phyloP scores from a whole-genome alignment of 2,329 filamentous ascomycete genomes.

The Claviceps sp. region DNA sequence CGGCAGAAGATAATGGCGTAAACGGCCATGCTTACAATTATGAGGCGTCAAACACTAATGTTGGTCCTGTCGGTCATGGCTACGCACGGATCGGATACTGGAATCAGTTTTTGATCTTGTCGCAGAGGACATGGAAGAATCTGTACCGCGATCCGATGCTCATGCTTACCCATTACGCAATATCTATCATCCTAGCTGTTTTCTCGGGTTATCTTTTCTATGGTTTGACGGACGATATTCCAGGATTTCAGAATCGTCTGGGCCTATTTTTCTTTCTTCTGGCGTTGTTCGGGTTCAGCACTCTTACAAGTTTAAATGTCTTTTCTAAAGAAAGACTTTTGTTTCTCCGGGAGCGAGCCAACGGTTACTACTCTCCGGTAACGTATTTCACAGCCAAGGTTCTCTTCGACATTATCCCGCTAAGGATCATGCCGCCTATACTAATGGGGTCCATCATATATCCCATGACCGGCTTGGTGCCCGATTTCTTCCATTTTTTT shows the following conservation, averaged over 20 bases:
- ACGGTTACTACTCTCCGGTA: slow-evolving; percentile 88
- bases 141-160: slow-evolving; percentile 94
- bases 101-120: slow-evolving; percentile 80
- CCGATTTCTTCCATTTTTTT: slow-evolving; percentile 71
- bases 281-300: slow-evolving; percentile 92
- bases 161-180: slow-evolving; percentile 97
- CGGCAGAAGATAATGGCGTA: slow-evolving; percentile 51
- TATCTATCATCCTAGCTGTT: slow-evolving; percentile 85
- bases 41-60: slow-evolving; percentile 34
- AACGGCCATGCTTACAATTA: slow-evolving; percentile 40
- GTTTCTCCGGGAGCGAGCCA: slow-evolving; percentile 86
- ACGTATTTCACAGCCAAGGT: slow-evolving; percentile 94
- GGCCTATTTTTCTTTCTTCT: slow-evolving; percentile 97
- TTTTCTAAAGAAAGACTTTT: slow-evolving; percentile 84
- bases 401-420: slow-evolving; percentile 91
- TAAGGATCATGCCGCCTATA: slow-evolving; percentile 87
- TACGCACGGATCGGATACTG: slow-evolving; percentile 70
- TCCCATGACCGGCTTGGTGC: slow-evolving; percentile 88
- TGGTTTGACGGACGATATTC: slow-evolving; percentile 87
- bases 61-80: slow-evolving; percentile 55
- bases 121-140: slow-evolving; percentile 88
- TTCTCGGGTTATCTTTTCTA: slow-evolving; percentile 95
- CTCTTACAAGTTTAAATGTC: slow-evolving; percentile 81
- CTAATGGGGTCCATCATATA: slow-evolving; percentile 95
- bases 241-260: slow-evolving; percentile 93